Evolutionary conservation across 176 grass and related monocot genomes (phyloP).

Genomic region (Raddia distichophylla): DNA sequence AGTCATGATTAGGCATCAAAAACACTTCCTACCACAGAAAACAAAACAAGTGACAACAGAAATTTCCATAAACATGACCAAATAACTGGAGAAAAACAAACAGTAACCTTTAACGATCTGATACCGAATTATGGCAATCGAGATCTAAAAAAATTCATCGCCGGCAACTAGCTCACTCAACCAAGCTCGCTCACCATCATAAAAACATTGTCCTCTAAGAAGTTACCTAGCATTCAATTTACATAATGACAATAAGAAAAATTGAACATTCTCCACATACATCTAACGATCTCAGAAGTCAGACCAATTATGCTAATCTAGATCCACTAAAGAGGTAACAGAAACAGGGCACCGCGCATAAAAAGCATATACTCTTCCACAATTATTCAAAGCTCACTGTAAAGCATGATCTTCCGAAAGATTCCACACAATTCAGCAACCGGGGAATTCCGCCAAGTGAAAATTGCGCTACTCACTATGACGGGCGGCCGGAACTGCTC

Average conservation of each 20-base stretch:
- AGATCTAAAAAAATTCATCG: conserved; percentile 29
- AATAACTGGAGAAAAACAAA: conserved; percentile 1
- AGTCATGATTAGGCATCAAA: conserved; percentile 37
- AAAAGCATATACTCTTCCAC: conserved; percentile 10
- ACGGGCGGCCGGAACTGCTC: conserved; percentile 66
- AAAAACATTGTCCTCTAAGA: neutral
- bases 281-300: conserved; percentile 21
- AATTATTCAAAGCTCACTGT: neutral
- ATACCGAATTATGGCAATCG: conserved; percentile 30
- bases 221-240: conserved; percentile 14
- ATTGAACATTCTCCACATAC: neutral
- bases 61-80: conserved; percentile 39
- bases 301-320: conserved; percentile 22
- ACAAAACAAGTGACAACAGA: conserved; percentile 29
- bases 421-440: conserved; percentile 51
- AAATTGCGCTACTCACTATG: conserved; percentile 50
- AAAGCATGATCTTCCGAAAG: conserved; percentile 38
- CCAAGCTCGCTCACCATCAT: neutral
- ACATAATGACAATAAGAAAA: conserved; percentile 20
- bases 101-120: conserved; percentile 31
- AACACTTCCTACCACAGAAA: conserved; percentile 25
- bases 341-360: conserved; percentile 2
- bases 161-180: conserved; percentile 3
- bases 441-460: conserved; percentile 3
- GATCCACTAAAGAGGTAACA: conserved; percentile 10